These are phyloP conservation scores for Phaffia australis DNA, from an alignment of 768 basidiomycete genomes.

Conservation along the genomic window DNA sequence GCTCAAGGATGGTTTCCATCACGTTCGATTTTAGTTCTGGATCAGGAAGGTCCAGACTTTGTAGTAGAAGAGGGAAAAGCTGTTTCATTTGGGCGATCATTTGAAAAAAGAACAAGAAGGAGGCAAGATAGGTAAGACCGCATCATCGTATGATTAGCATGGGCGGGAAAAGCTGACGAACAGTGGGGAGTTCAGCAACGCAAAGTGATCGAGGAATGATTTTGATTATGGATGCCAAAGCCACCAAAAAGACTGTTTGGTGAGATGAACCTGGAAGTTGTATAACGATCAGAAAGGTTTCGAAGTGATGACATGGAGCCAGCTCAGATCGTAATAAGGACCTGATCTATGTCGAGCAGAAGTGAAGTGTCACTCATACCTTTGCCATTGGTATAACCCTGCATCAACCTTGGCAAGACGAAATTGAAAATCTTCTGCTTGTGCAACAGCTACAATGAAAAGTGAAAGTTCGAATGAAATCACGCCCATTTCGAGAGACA, in stretches of 20 bases:
- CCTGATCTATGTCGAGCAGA: neutral
- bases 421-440: conserved; percentile 55
- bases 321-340: neutral
- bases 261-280: conserved; percentile 30
- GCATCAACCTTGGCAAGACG: conserved; percentile 63
- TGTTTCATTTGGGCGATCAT: conserved; percentile 34
- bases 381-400: conserved; percentile 49
- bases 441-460: conserved; percentile 37
- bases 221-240: conserved; percentile 67
- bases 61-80: conserved; percentile 80
- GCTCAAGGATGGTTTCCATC: conserved; percentile 63
- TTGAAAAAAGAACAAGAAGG: neutral
- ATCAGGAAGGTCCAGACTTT: conserved; percentile 68
- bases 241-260: conserved; percentile 66
- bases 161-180: conserved; percentile 27
- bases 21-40: conserved; percentile 63
- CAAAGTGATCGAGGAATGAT: conserved; percentile 68
- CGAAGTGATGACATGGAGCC: neutral
- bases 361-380: conserved; percentile 41
- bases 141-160: conserved; percentile 24
- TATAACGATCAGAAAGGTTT: conserved; percentile 40
- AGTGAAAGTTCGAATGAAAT: neutral
- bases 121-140: conserved; percentile 7
- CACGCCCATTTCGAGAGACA: neutral
- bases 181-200: conserved; percentile 52